phyloP scores from a whole-genome alignment of 192 early-diverging fungal genomes.

The Obelidium mucronatum region DNA sequence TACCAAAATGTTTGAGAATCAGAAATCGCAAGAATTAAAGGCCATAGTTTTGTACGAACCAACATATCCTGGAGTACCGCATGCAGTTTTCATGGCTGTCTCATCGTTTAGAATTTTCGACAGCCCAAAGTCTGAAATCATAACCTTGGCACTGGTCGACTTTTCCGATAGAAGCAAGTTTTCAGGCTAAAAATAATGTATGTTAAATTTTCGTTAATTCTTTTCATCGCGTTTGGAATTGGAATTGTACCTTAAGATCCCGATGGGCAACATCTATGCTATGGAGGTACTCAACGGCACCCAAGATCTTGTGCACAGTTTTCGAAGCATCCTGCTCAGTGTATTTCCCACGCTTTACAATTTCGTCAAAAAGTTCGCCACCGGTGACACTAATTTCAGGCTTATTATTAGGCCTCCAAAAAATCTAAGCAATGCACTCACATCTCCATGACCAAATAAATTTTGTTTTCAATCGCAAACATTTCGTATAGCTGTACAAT shows the following conservation, averaged over 20 bases:
- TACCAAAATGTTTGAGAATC: background rate
- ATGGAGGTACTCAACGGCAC: conserved; percentile 86
- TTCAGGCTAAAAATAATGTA: conserved; percentile 48
- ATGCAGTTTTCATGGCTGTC: conserved; percentile 54
- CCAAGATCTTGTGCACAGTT: conserved; percentile 78
- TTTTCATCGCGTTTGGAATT: too few species aligned
- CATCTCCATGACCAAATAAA: conserved; percentile 62
- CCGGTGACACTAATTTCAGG: conserved; percentile 63
- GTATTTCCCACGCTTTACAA: conserved; percentile 69
- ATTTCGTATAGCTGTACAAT: conserved; percentile 58
- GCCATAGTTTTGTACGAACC: conserved; percentile 42
- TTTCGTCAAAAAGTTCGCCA: conserved; percentile 93
- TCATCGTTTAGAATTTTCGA: conserved; percentile 58
- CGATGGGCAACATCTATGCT: conserved; percentile 88
- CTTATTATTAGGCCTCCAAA: background rate
- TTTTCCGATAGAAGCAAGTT: conserved; percentile 54
- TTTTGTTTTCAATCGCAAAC: conserved; percentile 59
- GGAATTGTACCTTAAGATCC: conserved; percentile 52
- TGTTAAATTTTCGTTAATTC: conserved; percentile 13
- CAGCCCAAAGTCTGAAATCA: conserved; percentile 67
- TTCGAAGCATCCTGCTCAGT: conserved; percentile 82
- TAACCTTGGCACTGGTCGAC: conserved; percentile 41
- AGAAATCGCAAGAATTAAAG: background rate
- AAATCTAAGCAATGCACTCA: conserved; percentile 45
- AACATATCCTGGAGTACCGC: conserved; percentile 62